Base-by-base conservation (phyloP, 441 rosid genomes). In the Capsella rubella region DNA sequence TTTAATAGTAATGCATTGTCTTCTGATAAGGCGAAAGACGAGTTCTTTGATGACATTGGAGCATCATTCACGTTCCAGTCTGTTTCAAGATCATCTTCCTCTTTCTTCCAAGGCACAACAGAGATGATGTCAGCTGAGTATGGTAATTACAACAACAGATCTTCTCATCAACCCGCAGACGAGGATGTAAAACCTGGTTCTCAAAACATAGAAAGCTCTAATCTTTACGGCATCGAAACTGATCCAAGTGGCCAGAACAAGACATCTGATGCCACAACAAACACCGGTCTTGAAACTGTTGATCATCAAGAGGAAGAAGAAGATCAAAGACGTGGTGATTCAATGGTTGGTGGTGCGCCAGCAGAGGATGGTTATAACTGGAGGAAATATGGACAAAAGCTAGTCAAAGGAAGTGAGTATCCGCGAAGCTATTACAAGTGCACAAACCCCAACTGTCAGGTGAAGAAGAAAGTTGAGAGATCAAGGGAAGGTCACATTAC, bases 11-110 rank as follows among this genome's bases (percentile, higher is more conserved):
- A 79, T 5, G 51, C 49, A 34, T n/a, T 78, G 77, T 55, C 64
- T 37, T 71, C 73, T 71, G 89, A 89, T 73, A 83, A 75, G 76
- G 82, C 80, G 15, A 87, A 84, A 78, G 93, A 87, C 32, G 83
- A 84, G 73, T 84, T 83, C 64, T 87, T 89, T 52, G 85, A 90
- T 69, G 88, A 84, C 70, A 75, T 82, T 64, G 83, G 80, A 73
- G 83, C 89, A 54, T 85, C 96, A 6, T 92, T 95, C 81, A 89
- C 90, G 12, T 92, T 95, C 89, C 90, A 84, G 81, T 91, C 96
- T 47, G 67, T 81, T 56, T 82, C 81, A 37, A 93, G 87, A 52
- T 67, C 87, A 0, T 75, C 74, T 60, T 80, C 92, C 50, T 82
- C 93, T 14, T 84, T 81, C 75, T 82, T 85, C 77, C 85, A 81